A percentile compares a stretch with the other conserved stretches of the same genome.
phyloP scores from a whole-genome alignment of 1,139 yeast genomes.

The Candida sanyaensis region DNA sequence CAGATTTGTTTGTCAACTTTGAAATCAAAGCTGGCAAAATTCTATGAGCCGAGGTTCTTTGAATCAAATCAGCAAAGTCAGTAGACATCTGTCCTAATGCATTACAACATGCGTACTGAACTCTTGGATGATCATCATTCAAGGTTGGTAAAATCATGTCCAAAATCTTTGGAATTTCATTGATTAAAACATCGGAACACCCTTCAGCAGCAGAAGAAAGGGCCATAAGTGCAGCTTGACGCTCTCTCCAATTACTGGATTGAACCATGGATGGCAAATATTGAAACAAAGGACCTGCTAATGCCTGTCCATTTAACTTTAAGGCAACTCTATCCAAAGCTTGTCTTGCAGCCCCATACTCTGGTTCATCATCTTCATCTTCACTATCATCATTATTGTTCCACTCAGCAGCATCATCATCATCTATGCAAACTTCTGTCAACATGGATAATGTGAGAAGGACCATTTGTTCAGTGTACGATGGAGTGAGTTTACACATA shows the following conservation, averaged over 20 bases:
- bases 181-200: conserved; percentile 83
- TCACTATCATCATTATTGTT: conserved; percentile 77
- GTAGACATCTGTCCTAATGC: conserved; percentile 98
- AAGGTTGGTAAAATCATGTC: conserved; percentile 84
- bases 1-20: conserved; percentile 67
- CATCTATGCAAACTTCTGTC: conserved; percentile 91
- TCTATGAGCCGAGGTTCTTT: conserved; percentile 73
- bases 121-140: conserved; percentile 85
- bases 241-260: conserved; percentile 85
- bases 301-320: conserved; percentile 76
- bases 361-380: conserved; percentile 84
- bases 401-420: conserved; percentile 87
- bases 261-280: conserved; percentile 81
- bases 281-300: conserved; percentile 85
- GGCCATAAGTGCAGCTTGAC: conserved; percentile 97
- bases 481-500: conserved; percentile 84
- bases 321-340: conserved; percentile 88
- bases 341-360: conserved; percentile 91
- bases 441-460: conserved; percentile 77
- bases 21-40: conserved; percentile 88
- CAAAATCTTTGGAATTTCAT: conserved; percentile 77
- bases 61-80: conserved; percentile 89
- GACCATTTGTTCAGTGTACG: conserved; percentile 73
- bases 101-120: conserved; percentile 96
- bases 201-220: conserved; percentile 97